phyloP scores from a whole-genome alignment of 768 basidiomycete genomes.

The Exidia glandulosa region DNA sequence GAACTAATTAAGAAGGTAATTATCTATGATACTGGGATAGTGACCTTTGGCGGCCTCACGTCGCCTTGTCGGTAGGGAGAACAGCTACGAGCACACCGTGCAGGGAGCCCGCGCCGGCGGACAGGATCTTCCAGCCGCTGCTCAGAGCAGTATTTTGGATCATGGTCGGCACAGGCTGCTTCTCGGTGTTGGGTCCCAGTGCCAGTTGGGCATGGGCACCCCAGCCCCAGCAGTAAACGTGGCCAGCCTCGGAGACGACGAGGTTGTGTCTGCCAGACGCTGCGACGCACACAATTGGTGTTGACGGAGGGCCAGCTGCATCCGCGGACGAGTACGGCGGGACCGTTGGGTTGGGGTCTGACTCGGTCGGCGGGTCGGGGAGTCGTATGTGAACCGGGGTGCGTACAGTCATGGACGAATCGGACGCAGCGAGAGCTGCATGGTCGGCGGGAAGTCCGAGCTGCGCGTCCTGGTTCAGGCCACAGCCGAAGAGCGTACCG shows the following conservation, averaged over 20 bases:
- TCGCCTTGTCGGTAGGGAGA: background rate
- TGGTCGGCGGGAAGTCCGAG: slow-evolving; percentile 33
- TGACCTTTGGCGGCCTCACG: background rate
- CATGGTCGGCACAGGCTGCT: slow-evolving; percentile 10
- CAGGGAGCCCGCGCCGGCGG: background rate
- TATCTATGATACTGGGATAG: background rate
- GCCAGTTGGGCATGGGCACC: slow-evolving; percentile 26
- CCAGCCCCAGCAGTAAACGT: slow-evolving; percentile 29
- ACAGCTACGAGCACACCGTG: background rate
- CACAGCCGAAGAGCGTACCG: slow-evolving; percentile 31
- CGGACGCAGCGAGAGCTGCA: slow-evolving; percentile 5
- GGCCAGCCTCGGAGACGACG: slow-evolving; percentile 24
- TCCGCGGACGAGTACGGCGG: slow-evolving; percentile 25
- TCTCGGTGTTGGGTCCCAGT: slow-evolving; percentile 22
- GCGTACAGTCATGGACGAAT: too few species aligned
- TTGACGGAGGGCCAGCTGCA: slow-evolving; percentile 12
- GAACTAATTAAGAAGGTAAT: too few species aligned
- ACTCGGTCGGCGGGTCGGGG: background rate
- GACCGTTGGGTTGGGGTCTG: slow-evolving; percentile 12
- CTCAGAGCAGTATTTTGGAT: background rate
- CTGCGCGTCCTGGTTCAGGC: slow-evolving; percentile 28
- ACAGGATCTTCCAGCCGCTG: background rate
- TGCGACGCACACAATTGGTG: slow-evolving; percentile 24
- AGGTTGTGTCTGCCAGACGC: slow-evolving; percentile 27
- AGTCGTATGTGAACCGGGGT: slow-evolving; percentile 1